Conservation (phyloP, 169 alveolate species). For the Plasmodium chabaudi region DNA sequence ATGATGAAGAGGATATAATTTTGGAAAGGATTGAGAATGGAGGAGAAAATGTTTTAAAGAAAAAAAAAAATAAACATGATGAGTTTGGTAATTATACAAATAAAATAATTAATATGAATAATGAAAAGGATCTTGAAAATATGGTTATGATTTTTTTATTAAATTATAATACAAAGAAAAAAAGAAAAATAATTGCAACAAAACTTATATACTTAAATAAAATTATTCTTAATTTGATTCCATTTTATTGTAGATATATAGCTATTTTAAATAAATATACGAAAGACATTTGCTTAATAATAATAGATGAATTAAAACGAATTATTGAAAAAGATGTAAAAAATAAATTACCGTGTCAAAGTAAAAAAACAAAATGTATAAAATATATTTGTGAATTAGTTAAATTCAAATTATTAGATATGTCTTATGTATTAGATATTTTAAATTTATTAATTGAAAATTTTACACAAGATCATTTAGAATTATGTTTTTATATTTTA, state of each 20-base stretch:
- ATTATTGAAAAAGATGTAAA: slow-evolving; percentile 40
- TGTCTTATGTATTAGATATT: slow-evolving; percentile 43
- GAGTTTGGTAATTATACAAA: slow-evolving; percentile 27
- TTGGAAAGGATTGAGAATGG: not conserved
- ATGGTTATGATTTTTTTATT: slow-evolving; percentile 44
- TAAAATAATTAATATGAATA: slow-evolving; percentile 36
- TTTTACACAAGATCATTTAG: slow-evolving; percentile 66
- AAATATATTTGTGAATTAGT: slow-evolving; percentile 47
- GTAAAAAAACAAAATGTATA: slow-evolving; percentile 59
- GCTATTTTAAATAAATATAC: slow-evolving; percentile 47
- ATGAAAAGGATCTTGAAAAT: slow-evolving; percentile 45
- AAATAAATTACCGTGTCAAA: slow-evolving; percentile 55
- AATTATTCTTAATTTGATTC: slow-evolving; percentile 18
- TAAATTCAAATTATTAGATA: slow-evolving; percentile 50
- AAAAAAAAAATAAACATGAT: slow-evolving; percentile 4
- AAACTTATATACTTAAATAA: slow-evolving; percentile 30
- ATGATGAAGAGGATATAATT: slow-evolving; percentile 14
- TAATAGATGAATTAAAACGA: slow-evolving; percentile 40
- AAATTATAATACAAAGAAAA: slow-evolving; percentile 58
- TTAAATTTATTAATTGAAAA: slow-evolving; percentile 40
- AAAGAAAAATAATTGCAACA: slow-evolving; percentile 38
- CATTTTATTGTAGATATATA: slow-evolving; percentile 58
- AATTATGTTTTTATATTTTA: slow-evolving; percentile 35
- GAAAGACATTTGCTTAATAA: slow-evolving; percentile 18
- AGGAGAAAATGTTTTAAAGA: not conserved